phyloP scores from a whole-genome alignment of 768 basidiomycete genomes.

The Amanita subjunquillea region DNA sequence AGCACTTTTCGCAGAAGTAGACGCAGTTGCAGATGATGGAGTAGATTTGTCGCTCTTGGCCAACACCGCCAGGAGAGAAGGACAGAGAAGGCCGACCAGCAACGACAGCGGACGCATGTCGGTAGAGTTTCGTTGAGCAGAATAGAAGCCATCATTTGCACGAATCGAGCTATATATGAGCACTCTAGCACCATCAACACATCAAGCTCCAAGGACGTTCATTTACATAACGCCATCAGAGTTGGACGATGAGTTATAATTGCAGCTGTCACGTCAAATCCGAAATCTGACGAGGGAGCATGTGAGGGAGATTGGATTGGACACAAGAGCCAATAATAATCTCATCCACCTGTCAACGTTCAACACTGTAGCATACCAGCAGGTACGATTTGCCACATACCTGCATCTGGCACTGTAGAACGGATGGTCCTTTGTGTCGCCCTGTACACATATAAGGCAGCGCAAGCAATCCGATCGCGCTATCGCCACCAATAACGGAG shows the following conservation, averaged over 20 bases:
- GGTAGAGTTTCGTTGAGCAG: neutral
- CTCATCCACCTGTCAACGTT: no score
- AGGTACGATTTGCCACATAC: no score
- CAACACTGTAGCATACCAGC: no score
- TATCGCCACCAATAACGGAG: no score
- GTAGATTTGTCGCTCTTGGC: neutral
- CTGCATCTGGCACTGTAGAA: no score
- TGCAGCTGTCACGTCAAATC: neutral
- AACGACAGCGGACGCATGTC: neutral
- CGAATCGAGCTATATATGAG: neutral
- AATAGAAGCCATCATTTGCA: neutral
- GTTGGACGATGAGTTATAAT: neutral
- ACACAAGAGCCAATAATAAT: no score
- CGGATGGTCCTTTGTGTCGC: no score
- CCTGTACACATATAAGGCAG: no score
- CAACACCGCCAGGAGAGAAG: conserved; percentile 7
- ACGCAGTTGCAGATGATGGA: neutral
- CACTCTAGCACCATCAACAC: neutral
- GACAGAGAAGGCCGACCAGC: neutral
- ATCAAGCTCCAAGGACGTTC: neutral
- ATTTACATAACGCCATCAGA: neutral
- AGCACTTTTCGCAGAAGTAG: conserved; percentile 9
- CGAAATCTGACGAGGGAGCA: no score
- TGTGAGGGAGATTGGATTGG: no score
- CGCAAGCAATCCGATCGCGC: no score